Evolutionary conservation across 345 rosid genomes (phyloP).

Genomic region (Rhodamnia argentea): DNA sequence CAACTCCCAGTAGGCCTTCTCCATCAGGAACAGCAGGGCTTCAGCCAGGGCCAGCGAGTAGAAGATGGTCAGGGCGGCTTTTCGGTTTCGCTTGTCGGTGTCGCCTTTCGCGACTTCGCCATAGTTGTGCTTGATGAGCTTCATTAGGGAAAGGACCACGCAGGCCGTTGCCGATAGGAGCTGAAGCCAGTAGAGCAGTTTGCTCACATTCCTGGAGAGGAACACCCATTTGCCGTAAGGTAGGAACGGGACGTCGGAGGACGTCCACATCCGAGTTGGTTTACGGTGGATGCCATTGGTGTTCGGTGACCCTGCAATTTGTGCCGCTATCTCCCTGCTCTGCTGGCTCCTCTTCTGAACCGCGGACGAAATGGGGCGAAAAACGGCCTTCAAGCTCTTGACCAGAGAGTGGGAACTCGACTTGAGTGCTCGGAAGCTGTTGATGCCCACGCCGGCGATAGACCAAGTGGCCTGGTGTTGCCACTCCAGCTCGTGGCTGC

Average conservation of each 20-base stretch:
- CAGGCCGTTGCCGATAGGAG: conserved; percentile 70
- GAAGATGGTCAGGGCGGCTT: conserved; percentile 61
- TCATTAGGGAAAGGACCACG: conserved; percentile 59
- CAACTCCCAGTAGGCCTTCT: conserved; percentile 86
- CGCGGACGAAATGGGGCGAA: conserved; percentile 6
- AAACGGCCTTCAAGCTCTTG: conserved; percentile 8
- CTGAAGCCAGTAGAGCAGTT: conserved; percentile 82
- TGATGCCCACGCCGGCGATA: conserved; percentile 48
- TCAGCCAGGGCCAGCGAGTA: conserved; percentile 77
- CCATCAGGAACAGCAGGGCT: conserved; percentile 68
- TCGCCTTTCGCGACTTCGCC: conserved; percentile 64
- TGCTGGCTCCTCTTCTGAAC: conserved; percentile 14
- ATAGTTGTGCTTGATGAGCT: conserved; percentile 61
- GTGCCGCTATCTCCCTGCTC: neutral
- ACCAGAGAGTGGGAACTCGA: conserved; percentile 31
- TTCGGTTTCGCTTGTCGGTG: conserved; percentile 58
- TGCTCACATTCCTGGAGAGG: conserved; percentile 56
- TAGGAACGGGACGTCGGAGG: conserved; percentile 69
- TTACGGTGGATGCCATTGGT: conserved; percentile 1
- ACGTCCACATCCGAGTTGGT: conserved; percentile 41
- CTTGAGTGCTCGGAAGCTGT: conserved; percentile 56
- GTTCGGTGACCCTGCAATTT: neutral
- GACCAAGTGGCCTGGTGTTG: conserved; percentile 93
- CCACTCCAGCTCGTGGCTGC: conserved; percentile 94
- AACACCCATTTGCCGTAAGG: conserved; percentile 69